A percentile compares a stretch with the other conserved stretches of the same genome.
These are phyloP conservation scores for Fusarium sp. DNA, from an alignment of 2,329 filamentous ascomycete species.

Conservation along the genomic window DNA sequence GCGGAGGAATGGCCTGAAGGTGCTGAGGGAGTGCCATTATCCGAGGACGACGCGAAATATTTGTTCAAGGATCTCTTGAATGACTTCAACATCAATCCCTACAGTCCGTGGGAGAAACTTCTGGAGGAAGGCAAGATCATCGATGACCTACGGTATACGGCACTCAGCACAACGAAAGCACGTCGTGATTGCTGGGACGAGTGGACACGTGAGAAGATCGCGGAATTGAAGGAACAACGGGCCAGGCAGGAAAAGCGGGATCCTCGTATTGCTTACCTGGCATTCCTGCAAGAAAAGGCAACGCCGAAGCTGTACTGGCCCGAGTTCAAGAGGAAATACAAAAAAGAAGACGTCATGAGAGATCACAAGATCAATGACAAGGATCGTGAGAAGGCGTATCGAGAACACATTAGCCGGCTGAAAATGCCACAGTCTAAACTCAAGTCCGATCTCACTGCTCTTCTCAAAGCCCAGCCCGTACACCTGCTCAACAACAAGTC, in stretches of 20 bases:
- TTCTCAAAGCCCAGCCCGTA: conserved; percentile 73
- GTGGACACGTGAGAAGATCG: conserved; percentile 85
- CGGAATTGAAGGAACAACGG: conserved; percentile 77
- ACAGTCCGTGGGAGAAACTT: conserved; percentile 90
- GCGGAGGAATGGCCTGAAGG: conserved; percentile 76
- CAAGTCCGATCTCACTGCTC: conserved; percentile 75
- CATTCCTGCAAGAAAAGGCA: conserved; percentile 83
- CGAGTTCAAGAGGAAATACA: conserved; percentile 93
- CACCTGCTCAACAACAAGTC: conserved; percentile 72
- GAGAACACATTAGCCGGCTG: conserved; percentile 77
- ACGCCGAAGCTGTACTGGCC: conserved; percentile 96
- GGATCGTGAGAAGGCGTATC: conserved; percentile 83
- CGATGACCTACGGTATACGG: conserved; percentile 88
- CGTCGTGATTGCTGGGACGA: conserved; percentile 86
- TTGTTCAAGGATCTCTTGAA: conserved; percentile 89
- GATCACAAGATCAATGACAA: conserved; percentile 78
- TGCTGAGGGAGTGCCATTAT: conserved; percentile 76
- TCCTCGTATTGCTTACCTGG: conserved; percentile 84
- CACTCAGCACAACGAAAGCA: conserved; percentile 82
- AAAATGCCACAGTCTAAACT: conserved; percentile 74
- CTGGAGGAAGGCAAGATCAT: conserved; percentile 85
- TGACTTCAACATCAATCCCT: conserved; percentile 86
- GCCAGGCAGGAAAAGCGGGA: conserved; percentile 84
- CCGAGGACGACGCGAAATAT: conserved; percentile 79
- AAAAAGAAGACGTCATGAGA: conserved; percentile 84